Base-by-base conservation (phyloP, 805 yeast species). In the Dipodascus albidus region DNA sequence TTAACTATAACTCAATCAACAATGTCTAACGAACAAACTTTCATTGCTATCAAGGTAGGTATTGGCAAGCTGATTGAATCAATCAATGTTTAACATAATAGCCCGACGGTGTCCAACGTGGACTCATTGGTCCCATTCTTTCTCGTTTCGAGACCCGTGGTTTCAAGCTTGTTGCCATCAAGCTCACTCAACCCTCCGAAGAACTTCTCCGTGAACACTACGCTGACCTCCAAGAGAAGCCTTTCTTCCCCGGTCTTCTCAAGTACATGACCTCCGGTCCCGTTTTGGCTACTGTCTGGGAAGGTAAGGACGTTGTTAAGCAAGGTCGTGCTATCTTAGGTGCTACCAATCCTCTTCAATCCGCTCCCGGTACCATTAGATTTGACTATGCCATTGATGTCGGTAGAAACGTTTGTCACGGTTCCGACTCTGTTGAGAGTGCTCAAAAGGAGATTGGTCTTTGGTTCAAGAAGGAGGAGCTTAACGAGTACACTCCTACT, bases 41-140 rank as follows among this genome's bases (percentile, higher is more conserved):
- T 68, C 56, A 68, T 68, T 64, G 72, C 72, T 52, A 68, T 68
- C 63, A 68, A 68, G 68, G 70, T 67, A 49, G 44, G 69, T 6
- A 38, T n/a, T 38, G 17, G 44, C 15, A 4, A 11, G 44, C 20
- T 33, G 14, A 14, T 33, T n/a, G 49, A 31, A 4, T 20, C 17
- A 19, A 48, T 54, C 31, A 50, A 50, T n/a, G n/a, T n/a, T n/a
- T n/a, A n/a, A n/a, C n/a, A n/a, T n/a, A n/a, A n/a, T 53, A 73
- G 83, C 99, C 99, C 76, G 99, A 93, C 76, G 99, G 98, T 77
- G 98, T 93, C 81, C 98, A 93, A 81, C 88, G 99, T 79, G 98
- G 98, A 60, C 80, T 93, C 72, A 79, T 91, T 76, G 75, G 95
- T 71, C 79, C 85, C 64, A 90, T 93, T 78, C 71, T 93, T 64